Conservation (phyloP, 345 rosid genomes). For the Arabis hirsuta region DNA sequence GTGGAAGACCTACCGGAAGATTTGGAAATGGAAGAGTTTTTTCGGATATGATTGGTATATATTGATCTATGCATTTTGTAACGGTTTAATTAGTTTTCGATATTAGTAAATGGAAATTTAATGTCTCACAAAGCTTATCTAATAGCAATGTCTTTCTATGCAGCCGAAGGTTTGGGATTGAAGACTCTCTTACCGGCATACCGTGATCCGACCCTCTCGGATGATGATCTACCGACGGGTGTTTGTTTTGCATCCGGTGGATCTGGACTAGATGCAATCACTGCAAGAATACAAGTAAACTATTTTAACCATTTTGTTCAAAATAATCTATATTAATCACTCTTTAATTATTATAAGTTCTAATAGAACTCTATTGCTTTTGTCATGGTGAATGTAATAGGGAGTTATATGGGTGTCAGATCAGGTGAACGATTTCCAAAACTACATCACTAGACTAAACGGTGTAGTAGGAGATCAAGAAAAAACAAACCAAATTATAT, state of each 20-base stretch:
- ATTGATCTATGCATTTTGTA: background rate
- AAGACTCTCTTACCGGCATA: conserved; percentile 43
- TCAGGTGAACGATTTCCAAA: conserved; percentile 53
- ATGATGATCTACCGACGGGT: conserved; percentile 37
- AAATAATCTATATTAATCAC: background rate
- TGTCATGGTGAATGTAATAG: conserved; percentile 35
- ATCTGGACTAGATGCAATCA: conserved; percentile 40
- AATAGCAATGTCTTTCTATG: background rate
- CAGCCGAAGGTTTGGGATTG: conserved; percentile 41
- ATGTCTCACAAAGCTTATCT: background rate
- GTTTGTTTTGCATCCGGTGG: conserved; percentile 48
- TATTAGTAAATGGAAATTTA: background rate
- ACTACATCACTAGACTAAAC: conserved; percentile 52
- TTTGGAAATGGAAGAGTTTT: conserved; percentile 65
- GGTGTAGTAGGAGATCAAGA: conserved; percentile 49
- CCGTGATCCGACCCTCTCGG: conserved; percentile 19
- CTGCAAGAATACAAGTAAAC: conserved; percentile 27
- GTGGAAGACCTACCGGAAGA: conserved; percentile 63
- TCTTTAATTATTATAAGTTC: background rate
- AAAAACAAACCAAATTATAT: conserved; percentile 45
- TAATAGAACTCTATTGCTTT: background rate
- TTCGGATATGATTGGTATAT: conserved; percentile 56
- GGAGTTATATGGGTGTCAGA: conserved; percentile 50
- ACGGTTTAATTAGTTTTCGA: background rate
- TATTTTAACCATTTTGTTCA: background rate